phyloP scores from a whole-genome alignment of 306 rosid genomes.

The Vigna reflexopilosa region DNA sequence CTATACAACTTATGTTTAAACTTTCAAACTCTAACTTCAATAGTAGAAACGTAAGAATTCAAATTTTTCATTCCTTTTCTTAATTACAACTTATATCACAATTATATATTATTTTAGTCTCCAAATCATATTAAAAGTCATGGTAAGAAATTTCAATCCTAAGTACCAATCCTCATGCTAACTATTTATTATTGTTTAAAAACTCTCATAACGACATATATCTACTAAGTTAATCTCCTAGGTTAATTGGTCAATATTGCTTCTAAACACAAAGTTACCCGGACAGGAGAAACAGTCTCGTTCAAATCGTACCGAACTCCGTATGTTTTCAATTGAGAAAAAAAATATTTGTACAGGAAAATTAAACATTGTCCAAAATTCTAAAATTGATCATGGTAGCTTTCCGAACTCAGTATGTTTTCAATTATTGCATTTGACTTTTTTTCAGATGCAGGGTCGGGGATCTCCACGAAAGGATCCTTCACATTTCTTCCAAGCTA shows the following conservation, averaged over 20 bases:
- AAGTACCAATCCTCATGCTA: background rate
- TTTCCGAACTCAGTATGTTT: too few species aligned
- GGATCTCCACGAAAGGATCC: too few species aligned
- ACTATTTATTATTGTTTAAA: background rate
- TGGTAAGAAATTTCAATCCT: background rate
- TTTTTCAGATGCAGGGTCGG: too few species aligned
- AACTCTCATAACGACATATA: background rate
- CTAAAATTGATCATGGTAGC: conserved; percentile 3
- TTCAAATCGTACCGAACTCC: background rate
- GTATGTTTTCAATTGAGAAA: background rate
- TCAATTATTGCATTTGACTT: background rate
- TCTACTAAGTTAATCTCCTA: background rate
- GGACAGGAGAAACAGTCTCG: background rate
- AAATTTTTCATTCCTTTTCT: background rate
- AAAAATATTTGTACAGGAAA: background rate
- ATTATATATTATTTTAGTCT: too few species aligned
- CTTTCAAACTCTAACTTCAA: too few species aligned
- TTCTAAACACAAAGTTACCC: conserved; percentile 8
- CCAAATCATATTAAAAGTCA: too few species aligned
- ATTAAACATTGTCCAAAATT: background rate
- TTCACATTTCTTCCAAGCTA: too few species aligned
- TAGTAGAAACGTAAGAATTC: background rate
- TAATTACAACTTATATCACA: too few species aligned
- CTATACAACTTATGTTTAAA: too few species aligned
- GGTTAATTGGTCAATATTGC: background rate